A percentile compares a stretch with the other conserved stretches of the same genome.
Evolutionary conservation across 2,329 filamentous ascomycete genomes (phyloP).

Genomic region (Nigrospora oryzae): DNA sequence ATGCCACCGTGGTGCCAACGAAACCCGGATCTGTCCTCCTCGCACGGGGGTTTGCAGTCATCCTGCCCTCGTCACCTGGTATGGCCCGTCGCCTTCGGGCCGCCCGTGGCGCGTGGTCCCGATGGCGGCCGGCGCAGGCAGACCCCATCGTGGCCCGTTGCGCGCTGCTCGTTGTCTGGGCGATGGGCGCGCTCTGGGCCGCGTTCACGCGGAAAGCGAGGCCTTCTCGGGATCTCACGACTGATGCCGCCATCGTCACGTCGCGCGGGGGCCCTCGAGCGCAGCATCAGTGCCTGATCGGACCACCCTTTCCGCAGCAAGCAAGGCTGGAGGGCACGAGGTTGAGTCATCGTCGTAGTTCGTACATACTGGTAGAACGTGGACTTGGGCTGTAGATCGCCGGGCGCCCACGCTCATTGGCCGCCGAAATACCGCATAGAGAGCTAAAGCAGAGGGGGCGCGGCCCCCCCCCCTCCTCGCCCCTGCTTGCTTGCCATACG

Average conservation of each 20-base stretch:
- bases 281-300: neutral
- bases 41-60: neutral
- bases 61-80: no score
- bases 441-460: no score
- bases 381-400: neutral
- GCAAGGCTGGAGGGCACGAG: neutral
- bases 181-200: no score
- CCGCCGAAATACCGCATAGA: neutral
- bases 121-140: no score
- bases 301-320: neutral
- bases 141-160: no score
- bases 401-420: neutral
- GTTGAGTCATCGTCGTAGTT: constrained; percentile 4
- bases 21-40: neutral
- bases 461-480: no score
- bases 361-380: neutral
- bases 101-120: no score
- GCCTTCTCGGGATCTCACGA: neutral
- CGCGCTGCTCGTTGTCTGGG: no score
- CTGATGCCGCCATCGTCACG: neutral
- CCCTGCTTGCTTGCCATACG: no score
- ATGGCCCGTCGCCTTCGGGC: no score
- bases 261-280: no score
- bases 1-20: constrained; percentile 4
- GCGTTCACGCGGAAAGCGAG: neutral